Base-by-base conservation (phyloP, 352 stramenopile species). In the Phytophthora sp. region DNA sequence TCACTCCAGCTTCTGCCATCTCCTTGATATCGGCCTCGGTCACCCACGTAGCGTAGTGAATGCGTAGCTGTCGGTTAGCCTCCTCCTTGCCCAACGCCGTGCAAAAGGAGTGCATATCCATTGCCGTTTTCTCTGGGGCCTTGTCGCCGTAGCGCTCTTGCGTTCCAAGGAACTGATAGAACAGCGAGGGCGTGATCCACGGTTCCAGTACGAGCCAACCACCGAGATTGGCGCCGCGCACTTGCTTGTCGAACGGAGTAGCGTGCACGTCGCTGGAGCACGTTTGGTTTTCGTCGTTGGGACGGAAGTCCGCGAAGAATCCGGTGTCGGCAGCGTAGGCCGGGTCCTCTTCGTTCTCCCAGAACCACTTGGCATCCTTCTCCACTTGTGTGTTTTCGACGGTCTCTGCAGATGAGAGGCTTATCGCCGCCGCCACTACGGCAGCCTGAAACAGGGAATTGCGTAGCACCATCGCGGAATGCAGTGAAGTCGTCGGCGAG, bases 41-140 rank as follows among this genome's bases (percentile, higher is more conserved):
- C 10, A 99, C 92, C 93, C 93, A 99, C 18, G 80, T 92, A 18
- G 92, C 81, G 88, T 91, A 98, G 77, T 98, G 95, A 49, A 90
- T 82, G 15, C 84, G 80, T 5, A 98, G 72, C 67, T 98, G 94
- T 15, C 79, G 72, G 73, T 98, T 98, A 15, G 87, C 94, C 66
- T 98, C 89, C 38, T 96, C 64, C 0, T 79, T 62, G 15, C 92
- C 91, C 9, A 98, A 54, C 8, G 89, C 86, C 20, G 72, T 85
- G 62, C 84, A 93, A 74, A 98, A 98, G 8, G 80, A 93, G 64
- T 97, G 92, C 52, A 69, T 91, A 69, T 98, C 94, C 82, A 97
- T 96, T 26, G 79, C 94, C 1, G 84, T 94, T 32, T 89, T 89
- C 50, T 91, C 77, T 1, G 79, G 83, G 21, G 93, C 82, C 27